Conservation (phyloP, 1,284 basidiomycete species). For the Microbotryum violaceum region DNA sequence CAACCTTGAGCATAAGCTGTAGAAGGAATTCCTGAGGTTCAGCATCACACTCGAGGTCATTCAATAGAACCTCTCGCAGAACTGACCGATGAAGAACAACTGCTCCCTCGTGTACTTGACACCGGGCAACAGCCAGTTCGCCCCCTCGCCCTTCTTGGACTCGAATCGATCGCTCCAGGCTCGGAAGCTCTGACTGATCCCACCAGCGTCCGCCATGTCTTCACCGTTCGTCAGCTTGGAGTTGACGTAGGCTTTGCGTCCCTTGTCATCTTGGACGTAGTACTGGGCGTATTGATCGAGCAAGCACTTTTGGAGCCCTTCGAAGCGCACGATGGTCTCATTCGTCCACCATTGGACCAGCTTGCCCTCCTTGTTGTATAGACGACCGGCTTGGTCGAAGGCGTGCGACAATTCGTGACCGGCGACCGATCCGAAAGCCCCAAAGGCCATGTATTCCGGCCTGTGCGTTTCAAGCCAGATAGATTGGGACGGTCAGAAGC, state of each 20-base stretch:
- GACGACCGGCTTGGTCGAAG: slow-evolving; percentile 81
- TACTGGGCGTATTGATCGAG: slow-evolving; percentile 70
- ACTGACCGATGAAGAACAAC: slow-evolving; percentile 40
- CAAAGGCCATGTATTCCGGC: slow-evolving; percentile 83
- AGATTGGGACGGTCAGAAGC: neutral
- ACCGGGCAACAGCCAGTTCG: slow-evolving; percentile 39
- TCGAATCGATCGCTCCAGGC: slow-evolving; percentile 40
- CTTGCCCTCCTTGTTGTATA: slow-evolving; percentile 49
- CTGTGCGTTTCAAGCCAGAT: slow-evolving; percentile 41
- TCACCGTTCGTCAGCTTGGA: slow-evolving; percentile 56
- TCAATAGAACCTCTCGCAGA: slow-evolving; percentile 9
- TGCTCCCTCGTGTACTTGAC: slow-evolving; percentile 39
- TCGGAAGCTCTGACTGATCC: slow-evolving; percentile 40
- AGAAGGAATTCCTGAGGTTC: slow-evolving; percentile 85
- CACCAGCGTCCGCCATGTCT: slow-evolving; percentile 56
- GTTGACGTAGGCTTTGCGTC: slow-evolving; percentile 33
- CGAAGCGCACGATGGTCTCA: slow-evolving; percentile 75
- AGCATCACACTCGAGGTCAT: slow-evolving; percentile 64
- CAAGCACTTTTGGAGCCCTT: slow-evolving; percentile 76
- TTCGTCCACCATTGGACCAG: slow-evolving; percentile 70
- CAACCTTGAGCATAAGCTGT: slow-evolving; percentile 70
- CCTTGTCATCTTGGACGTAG: slow-evolving; percentile 27
- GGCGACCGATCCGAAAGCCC: slow-evolving; percentile 81
- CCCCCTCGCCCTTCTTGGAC: slow-evolving; percentile 30
- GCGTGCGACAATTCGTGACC: slow-evolving; percentile 87